Base-by-base conservation (phyloP, 257 asterid genomes). In the Scutellaria minor region DNA sequence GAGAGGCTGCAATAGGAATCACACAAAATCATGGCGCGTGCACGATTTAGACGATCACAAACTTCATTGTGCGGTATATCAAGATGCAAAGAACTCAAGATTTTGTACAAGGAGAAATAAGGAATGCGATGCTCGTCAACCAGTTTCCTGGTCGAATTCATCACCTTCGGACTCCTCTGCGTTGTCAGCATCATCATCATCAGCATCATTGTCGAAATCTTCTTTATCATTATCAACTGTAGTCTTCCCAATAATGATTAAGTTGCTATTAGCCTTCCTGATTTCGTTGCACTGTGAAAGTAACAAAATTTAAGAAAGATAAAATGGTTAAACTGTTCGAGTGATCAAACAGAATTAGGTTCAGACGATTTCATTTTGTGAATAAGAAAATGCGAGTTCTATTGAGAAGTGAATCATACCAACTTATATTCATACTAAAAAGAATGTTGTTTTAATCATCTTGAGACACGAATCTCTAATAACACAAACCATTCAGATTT, bases 101-200 rank as follows among this genome's bases (percentile, higher is more conserved):
- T 54, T 41, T 77, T 51, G 2, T 27, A 55, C 67, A 53, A 6
- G 8, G 4, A 6, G 67, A 60, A 60, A 59, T 48, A 10, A 27
- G 62, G 47, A 44, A 31, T 6, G 11, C 6, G 56, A 52, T 13
- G 10, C 46, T 31, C 52, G 39, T 88, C 86, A 93, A 69, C 95
- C 87, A 14, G 98, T 90, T 78, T 90, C 98, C 81, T 95, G 99
- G 75, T 95, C 98, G 66, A 95, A 95, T 35, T 95, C 99, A 70
- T 95, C 99, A 50, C 93, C 95, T 61, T 92, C 98, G 0, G 96
- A 90, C 79, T 92, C 99, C 55, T 95, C 98, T 8, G 82, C 98
- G 52, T 91, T 87, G 79, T 95, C 97, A 51, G 86, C 95, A 73
- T 87, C 99, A 47, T 92, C 99, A 47, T 92, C 99, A 57, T 92